Base-by-base conservation (phyloP, 495 filamentous ascomycete genomes). In the Trichoderma virens region DNA sequence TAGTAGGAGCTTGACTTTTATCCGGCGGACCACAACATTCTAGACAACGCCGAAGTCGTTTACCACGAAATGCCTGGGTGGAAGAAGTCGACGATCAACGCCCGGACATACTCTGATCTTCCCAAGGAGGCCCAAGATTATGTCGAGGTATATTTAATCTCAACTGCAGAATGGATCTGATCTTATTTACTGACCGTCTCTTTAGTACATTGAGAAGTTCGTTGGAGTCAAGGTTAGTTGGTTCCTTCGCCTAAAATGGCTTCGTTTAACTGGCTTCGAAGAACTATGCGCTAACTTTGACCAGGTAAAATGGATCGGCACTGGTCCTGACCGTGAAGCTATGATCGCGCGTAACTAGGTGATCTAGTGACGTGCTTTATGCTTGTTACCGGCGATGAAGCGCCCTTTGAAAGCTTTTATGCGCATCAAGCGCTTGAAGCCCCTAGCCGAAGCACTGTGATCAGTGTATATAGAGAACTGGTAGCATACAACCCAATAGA, bases 31-130 rank as follows among this genome's bases (percentile, higher is more conserved):
- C 70, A 75, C 20, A 64, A 63, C 41, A 62, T 70, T 45, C 69
- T 79, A 11, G 71, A 74, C 32, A 56, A 61, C 0, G 71, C 86
- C 71, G 73, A 86, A 65, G 81, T 88, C 6, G 79, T 85, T 41
- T 96, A 96, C 74, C 80, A 86, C 66, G 90, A 85, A 59, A 74
- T 96, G 64, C 82, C 86, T 27, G 92, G 92, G 45, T 96, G 93
- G 93, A 82, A 90, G 68, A 80, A 72, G 65, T 81, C 83, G 35
- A 95, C 88, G 13, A 89, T 72, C 3, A 62, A 69, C 9, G 68
- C 67, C 47, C 73, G 72, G 70, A 72, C 28, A 20, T 89, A 81
- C 72, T 83, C 86, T 61, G 84, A 90, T 43, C 75, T 96, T 34
- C 92, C 92, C n/a, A 72, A 75, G 66, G 85, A 91, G 67, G 91